These are phyloP conservation scores for Lactarius hengduanensis DNA, from an alignment of 768 basidiomycete genomes.

Conservation along the genomic window DNA sequence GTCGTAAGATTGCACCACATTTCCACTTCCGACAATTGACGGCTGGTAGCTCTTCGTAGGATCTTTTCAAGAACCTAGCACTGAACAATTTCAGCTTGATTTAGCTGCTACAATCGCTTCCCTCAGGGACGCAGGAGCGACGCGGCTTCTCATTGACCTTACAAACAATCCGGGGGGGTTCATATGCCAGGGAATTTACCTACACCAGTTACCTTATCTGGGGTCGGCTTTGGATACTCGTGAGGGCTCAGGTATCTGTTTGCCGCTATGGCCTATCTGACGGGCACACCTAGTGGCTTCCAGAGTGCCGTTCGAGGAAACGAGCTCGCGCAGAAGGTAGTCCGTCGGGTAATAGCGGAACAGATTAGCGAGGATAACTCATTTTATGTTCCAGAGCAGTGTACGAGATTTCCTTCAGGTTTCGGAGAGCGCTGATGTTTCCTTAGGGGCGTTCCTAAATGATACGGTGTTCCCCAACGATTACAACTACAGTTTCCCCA, in stretches of 20 bases:
- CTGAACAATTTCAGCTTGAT: constrained; percentile 49
- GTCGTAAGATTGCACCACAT: constrained; percentile 43
- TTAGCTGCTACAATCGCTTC: constrained; percentile 43
- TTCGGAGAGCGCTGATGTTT: background rate
- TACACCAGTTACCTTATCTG: constrained; percentile 60
- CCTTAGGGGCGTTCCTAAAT: constrained; percentile 38
- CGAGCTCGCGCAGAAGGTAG: constrained; percentile 56
- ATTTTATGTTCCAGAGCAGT: constrained; percentile 56
- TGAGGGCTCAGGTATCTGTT: constrained; percentile 34
- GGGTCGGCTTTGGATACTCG: constrained; percentile 53
- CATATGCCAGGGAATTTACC: constrained; percentile 61
- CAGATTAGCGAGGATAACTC: constrained; percentile 39
- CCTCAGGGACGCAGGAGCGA: constrained; percentile 50
- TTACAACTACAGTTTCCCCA: constrained; percentile 37
- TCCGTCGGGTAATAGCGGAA: constrained; percentile 50
- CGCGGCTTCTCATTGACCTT: constrained; percentile 54
- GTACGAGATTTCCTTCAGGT: constrained; percentile 36
- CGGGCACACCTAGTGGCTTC: constrained; percentile 48
- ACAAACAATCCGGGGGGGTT: constrained; percentile 63
- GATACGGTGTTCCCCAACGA: constrained; percentile 32
- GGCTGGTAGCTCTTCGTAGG: constrained; percentile 56
- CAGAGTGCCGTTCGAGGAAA: constrained; percentile 54
- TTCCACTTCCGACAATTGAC: constrained; percentile 5
- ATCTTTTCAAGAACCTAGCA: constrained; percentile 49
- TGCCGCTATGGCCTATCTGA: background rate